These are phyloP conservation scores for Zymoseptoria brevis DNA, from an alignment of 2,329 filamentous ascomycete species.

Conservation along the genomic window DNA sequence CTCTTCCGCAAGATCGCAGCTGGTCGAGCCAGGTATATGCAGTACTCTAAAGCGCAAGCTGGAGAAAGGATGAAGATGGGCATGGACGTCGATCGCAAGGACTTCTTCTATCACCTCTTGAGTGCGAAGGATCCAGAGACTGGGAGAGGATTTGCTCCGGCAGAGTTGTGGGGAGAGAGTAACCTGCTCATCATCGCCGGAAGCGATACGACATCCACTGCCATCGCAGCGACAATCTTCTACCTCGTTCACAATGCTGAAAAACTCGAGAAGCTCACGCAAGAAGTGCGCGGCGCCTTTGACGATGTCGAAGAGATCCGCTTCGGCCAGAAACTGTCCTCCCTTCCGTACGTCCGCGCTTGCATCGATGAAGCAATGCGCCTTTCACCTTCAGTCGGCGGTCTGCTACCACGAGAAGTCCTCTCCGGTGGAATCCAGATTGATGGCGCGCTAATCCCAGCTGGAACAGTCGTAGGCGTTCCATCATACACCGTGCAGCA, in stretches of 20 bases:
- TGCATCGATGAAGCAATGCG: constrained; percentile 43
- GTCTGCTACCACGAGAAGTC: constrained; percentile 29
- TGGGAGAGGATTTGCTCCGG: constrained; percentile 22
- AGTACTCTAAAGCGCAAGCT: constrained; percentile 36
- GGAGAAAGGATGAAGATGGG: constrained; percentile 33
- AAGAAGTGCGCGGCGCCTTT: constrained; percentile 37
- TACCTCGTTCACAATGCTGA: constrained; percentile 28
- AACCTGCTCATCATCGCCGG: constrained; percentile 27
- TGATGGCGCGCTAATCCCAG: constrained; percentile 32
- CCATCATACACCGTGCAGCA: constrained; percentile 31
- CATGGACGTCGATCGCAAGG: constrained; percentile 24
- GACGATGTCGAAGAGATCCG: constrained; percentile 40
- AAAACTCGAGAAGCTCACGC: constrained; percentile 22
- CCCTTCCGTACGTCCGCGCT: constrained; percentile 37
- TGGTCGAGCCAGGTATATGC: constrained; percentile 35
- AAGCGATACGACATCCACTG: constrained; percentile 29
- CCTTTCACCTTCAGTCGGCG: constrained; percentile 37
- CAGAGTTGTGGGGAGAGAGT: constrained; percentile 24
- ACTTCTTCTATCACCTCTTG: constrained; percentile 24
- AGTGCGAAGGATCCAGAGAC: constrained; percentile 27
- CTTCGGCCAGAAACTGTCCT: constrained; percentile 32
- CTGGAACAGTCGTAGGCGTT: constrained; percentile 28
- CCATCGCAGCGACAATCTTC: constrained; percentile 30
- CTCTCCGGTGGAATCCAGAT: constrained; percentile 24
- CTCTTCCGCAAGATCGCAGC: constrained; percentile 39